Evolutionary conservation across 1,139 yeast species (phyloP).

Genomic region (Zygoascus sp.): DNA sequence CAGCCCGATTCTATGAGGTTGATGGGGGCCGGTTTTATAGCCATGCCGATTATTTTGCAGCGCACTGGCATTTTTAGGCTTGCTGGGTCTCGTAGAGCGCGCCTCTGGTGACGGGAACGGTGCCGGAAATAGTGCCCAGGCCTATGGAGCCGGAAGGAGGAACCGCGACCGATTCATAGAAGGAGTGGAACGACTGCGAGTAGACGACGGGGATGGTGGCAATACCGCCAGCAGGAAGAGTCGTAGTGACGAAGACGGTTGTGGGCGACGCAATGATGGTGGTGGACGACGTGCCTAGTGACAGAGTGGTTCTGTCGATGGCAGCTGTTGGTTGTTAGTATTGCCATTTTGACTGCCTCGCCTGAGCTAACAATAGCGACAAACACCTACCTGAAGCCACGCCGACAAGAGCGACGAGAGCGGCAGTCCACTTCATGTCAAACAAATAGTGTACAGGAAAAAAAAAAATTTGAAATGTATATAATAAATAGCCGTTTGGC

Average conservation of each 20-base stretch:
- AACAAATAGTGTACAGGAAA: not conserved
- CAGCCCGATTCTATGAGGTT: too few species aligned
- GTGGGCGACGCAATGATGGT: slow-evolving; percentile 25
- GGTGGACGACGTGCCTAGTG: slow-evolving; percentile 15
- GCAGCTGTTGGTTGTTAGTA: slow-evolving; percentile 7
- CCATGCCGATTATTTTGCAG: too few species aligned
- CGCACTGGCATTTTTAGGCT: too few species aligned
- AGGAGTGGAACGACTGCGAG: slow-evolving; percentile 46
- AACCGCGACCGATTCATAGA: slow-evolving; percentile 38
- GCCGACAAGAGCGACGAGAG: not conserved
- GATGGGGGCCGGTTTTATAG: too few species aligned
- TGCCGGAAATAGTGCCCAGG: slow-evolving; percentile 51
- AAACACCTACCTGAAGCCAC: not conserved
- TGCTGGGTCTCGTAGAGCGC: slow-evolving; percentile 17
- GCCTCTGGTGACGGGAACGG: slow-evolving; percentile 45
- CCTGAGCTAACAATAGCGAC: too few species aligned
- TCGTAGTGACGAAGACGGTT: slow-evolving; percentile 56
- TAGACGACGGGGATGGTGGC: slow-evolving; percentile 42
- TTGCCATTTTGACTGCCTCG: not conserved
- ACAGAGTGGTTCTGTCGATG: slow-evolving; percentile 18
- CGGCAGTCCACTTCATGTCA: not conserved
- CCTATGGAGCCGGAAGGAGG: slow-evolving; percentile 55
- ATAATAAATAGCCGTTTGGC: too few species aligned
- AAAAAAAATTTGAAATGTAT: not conserved
- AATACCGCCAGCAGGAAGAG: slow-evolving; percentile 39